Base-by-base conservation (phyloP, 2,329 filamentous ascomycete species). In the Exophiala xenobiotica region DNA sequence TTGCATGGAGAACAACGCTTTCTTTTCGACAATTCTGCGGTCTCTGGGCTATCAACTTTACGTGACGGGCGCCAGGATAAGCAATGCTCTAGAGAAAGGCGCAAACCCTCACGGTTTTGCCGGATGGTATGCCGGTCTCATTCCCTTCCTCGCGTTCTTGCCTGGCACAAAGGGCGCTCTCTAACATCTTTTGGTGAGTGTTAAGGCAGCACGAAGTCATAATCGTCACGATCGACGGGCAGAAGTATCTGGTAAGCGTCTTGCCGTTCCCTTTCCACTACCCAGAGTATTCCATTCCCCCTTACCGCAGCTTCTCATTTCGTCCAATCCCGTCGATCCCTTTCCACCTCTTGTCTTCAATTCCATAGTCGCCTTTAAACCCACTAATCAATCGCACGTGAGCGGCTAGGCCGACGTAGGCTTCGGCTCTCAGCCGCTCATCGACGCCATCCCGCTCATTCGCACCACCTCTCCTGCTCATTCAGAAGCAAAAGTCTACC, bases 151-250 rank as follows among this genome's bases (percentile, higher is more conserved):
- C 14, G 42, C 14, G 6, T 3, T 7, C 12, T 4, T 18, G 18
- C 29, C 14, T 27, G 31, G 4, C 9, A n/a, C n/a, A n/a, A n/a
- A n/a, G n/a, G n/a, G n/a, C n/a, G n/a, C n/a, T n/a, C n/a, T n/a
- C n/a, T n/a, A n/a, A n/a, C n/a, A n/a, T n/a, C n/a, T n/a, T n/a
- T n/a, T n/a, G n/a, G n/a, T n/a, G n/a, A n/a, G n/a, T n/a, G n/a
- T n/a, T n/a, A n/a, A 69, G 66, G 49, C 71, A 75, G 11, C 83
- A 87, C 64, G 78, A 86, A 62, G 73, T 85, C 39, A 78, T 82
- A 59, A 80, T 86, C 46, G 75, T 85, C 35, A 78, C 74, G 1
- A 70, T 87, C 26, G 63, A 72, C 18, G 68, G 72, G 4, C 70
- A 70, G 31, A 72, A 73, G 22, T 74, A 71, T 46, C 65, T 70